Base-by-base conservation (phyloP, 1,284 basidiomycete genomes). In the Coniferiporia weirii region DNA sequence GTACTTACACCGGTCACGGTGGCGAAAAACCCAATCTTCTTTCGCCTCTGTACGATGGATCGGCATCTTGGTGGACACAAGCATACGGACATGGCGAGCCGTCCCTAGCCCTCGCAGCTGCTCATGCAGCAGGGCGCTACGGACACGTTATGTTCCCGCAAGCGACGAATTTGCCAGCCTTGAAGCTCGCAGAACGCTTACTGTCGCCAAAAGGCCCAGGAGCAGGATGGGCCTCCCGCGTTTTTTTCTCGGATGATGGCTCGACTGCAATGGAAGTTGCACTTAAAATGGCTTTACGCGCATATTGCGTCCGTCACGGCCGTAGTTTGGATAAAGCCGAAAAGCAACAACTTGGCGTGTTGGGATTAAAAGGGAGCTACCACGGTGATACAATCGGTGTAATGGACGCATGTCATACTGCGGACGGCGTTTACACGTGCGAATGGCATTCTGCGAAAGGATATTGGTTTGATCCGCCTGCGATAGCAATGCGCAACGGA, bases 61-160 rank as follows among this genome's bases (percentile, higher is more conserved):
- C 94, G 0, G 95, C 96, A 0, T 96, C 93, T 13, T 98, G 96
- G 96, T 99, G 96, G 93, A 98, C 96, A 0, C 96, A 99, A 74
- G 85, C 89, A 0, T 74, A 98, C 47, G 95, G 95, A 0, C 96
- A 98, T 68, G 87, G 83, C 0, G 76, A 91, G 59, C 82, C 91
- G 0, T 75, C 84, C 0, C 79, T 98, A 10, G 87, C 92, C 0
- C 76, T 93, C 32, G 93, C 95, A 0, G 96, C 94, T 0, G 94
- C 95, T 0, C 77, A 83, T 36, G 95, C 95, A 2, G 89, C 93
- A 4, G 96, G 95, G 1, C 83, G 96, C 4, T 99, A 98, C 67
- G 96, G 96, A 0, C 96, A 99, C 71, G 95, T 98, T 63, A 89
- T 99, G 76, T 98, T 96, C 72, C 96, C 96, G 1, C 85, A 88